Conservation (phyloP, 2,329 filamentous ascomycete genomes). For the Hymenoscyphus fraxineus region DNA sequence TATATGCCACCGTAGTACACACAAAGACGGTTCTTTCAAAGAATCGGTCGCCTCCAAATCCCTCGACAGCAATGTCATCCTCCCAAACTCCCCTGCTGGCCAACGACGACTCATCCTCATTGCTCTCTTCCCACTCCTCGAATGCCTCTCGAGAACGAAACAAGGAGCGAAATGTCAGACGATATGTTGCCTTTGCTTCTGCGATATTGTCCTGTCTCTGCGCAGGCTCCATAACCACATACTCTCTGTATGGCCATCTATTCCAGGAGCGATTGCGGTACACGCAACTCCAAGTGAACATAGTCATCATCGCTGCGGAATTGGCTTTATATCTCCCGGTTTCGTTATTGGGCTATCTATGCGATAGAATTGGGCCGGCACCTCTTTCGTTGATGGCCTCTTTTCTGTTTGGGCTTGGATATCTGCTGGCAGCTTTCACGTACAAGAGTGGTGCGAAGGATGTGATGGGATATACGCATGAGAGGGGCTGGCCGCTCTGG, state of each 20-base stretch:
- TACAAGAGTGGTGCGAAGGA: slow-evolving; percentile 57
- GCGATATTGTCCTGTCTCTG: slow-evolving; percentile 63
- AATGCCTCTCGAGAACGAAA: slow-evolving; percentile 21
- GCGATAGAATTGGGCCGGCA: slow-evolving; percentile 80
- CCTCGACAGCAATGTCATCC: slow-evolving; percentile 20
- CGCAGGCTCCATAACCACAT: slow-evolving; percentile 88
- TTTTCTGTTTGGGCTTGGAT: slow-evolving; percentile 73
- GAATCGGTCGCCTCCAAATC: background rate
- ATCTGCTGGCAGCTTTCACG: slow-evolving; percentile 75
- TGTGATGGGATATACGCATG: slow-evolving; percentile 42
- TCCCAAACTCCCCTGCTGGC: slow-evolving; percentile 26
- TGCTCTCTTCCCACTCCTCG: slow-evolving; percentile 19
- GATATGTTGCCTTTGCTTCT: slow-evolving; percentile 48
- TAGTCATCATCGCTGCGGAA: slow-evolving; percentile 80
- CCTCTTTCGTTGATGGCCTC: slow-evolving; percentile 71
- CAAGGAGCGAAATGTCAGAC: slow-evolving; percentile 25
- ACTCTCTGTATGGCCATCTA: slow-evolving; percentile 87
- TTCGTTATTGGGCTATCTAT: slow-evolving; percentile 82
- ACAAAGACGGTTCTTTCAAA: background rate
- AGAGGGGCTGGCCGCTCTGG: slow-evolving; percentile 63
- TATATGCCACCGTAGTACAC: slow-evolving; percentile 2
- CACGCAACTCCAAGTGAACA: slow-evolving; percentile 87
- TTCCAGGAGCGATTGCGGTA: slow-evolving; percentile 86
- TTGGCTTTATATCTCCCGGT: slow-evolving; percentile 91
- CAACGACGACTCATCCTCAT: slow-evolving; percentile 19